Evolutionary conservation across 1,139 yeast genomes (phyloP), one percentile per base, ranked within the genome.

Genomic region (Yamadazyma trypodendri): DNA sequence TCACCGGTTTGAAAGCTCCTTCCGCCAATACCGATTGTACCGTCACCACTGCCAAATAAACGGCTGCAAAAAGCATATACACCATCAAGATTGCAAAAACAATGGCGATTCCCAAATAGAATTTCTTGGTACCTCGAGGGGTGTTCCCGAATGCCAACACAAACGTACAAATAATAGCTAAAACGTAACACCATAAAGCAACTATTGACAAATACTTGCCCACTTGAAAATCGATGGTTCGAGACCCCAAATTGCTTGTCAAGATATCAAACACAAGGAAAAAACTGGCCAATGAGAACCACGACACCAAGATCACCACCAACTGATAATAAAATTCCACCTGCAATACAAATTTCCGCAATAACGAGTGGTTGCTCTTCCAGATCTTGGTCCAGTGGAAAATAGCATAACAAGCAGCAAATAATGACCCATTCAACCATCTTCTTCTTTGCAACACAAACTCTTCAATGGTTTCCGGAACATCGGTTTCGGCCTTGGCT

Each of bases 341-440:
- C 51, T 83, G 88, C 35, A 85, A 65, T 50, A 79, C 64, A 34
- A 84, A 51, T 52, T 82, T 82, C 32, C 94, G 68, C 6, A 70
- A 44, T 30, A 84, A 55, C 3, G 84, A 73, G 58, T 85, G 95
- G 38, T 77, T 66, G 1, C 88, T 77, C 34, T 73, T 63, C 89
- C 90, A 85, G 35, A 85, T 75, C 40, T 77, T 71, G 40, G 81
- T 78, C 69, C 83, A 79, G 54, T 84, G 92, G 49, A 79, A 76
- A 35, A 82, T 75, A 1, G 92, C 78, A 56, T 85, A 85, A 33
- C 84, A 70, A 2, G 90, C 90, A 1, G 95, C 94, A 59, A 85
- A 85, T 55, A 85, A 79, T 3, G 94, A 83, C 17, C 95, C 95
- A 58, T 85, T 85, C 41, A 85, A 71, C 95, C 95, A 85, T 60